Evolutionary conservation across 192 early-diverging fungal genomes (phyloP).

Genomic region (Coemansia sp.): DNA sequence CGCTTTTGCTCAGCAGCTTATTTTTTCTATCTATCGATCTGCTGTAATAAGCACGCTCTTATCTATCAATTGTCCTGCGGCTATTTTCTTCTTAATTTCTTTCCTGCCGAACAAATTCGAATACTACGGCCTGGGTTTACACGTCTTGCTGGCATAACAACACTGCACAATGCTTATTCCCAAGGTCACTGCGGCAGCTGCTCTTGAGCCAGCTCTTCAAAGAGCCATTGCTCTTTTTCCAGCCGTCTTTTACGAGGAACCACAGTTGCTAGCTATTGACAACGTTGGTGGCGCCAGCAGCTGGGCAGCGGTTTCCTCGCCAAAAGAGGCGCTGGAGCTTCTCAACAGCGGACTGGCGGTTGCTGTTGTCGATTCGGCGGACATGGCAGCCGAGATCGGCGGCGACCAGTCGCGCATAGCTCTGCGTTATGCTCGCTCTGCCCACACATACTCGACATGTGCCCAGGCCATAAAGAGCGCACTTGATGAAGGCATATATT

Average conservation of each 20-base stretch:
- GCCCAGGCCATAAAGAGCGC: slow-evolving; percentile 11
- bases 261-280: slow-evolving; percentile 10
- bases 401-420: slow-evolving; percentile 38
- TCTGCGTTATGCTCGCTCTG: slow-evolving; percentile 17
- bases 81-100: no score
- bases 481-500: slow-evolving; percentile 19
- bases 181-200: slow-evolving; percentile 21
- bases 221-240: slow-evolving; percentile 27
- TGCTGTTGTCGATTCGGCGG: slow-evolving; percentile 22
- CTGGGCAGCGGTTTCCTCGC: slow-evolving; percentile 23
- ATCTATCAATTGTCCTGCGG: no score
- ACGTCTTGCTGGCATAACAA: not conserved
- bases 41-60: no score
- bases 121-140: not conserved
- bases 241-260: slow-evolving; percentile 16
- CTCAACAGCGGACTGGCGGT: slow-evolving; percentile 46
- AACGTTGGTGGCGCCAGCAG: slow-evolving; percentile 1
- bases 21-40: no score
- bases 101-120: not conserved
- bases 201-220: slow-evolving; percentile 23
- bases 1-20: no score
- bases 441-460: not conserved
- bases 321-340: slow-evolving; percentile 21
- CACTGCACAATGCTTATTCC: slow-evolving; percentile 39
- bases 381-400: not conserved